Percentiles rank a stretch among this genome's conserved stretches.
Conservation (phyloP, 2,329 filamentous ascomycete species). For the Pseudogymnoascus pannorum region DNA sequence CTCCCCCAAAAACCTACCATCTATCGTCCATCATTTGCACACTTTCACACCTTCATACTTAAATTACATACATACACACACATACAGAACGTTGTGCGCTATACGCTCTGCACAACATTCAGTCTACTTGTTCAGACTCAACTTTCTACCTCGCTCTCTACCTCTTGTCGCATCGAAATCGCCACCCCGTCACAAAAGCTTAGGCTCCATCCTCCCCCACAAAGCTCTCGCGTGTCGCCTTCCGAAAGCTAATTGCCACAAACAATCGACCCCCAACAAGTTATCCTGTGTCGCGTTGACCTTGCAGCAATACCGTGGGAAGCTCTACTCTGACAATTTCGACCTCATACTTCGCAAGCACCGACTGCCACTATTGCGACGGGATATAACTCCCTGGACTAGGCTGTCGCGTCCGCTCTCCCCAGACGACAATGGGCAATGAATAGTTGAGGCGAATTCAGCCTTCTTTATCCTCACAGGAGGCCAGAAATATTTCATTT, state of each 20-base stretch:
- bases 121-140: neutral
- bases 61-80: neutral
- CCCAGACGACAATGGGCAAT: conserved; percentile 25
- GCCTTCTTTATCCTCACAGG: conserved; percentile 16
- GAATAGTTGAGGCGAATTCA: conserved; percentile 25
- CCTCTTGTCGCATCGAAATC: neutral
- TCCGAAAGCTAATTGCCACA: neutral
- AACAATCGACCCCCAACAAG: neutral
- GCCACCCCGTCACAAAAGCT: neutral
- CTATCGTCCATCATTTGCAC: conserved; percentile 5
- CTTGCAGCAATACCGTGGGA: neutral
- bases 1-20: neutral
- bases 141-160: neutral
- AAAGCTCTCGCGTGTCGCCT: conserved; percentile 9
- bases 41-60: neutral
- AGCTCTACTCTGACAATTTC: neutral
- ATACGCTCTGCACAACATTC: neutral
- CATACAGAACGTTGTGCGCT: neutral
- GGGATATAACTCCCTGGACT: neutral
- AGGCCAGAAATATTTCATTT: conserved; percentile 6
- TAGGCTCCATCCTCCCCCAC: conserved; percentile 3
- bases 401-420: conserved; percentile 12
- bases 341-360: neutral
- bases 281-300: neutral
- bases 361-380: conserved; percentile 4